phyloP scores from a whole-genome alignment of 2,329 filamentous ascomycete species.

The Fusarium multiceps region DNA sequence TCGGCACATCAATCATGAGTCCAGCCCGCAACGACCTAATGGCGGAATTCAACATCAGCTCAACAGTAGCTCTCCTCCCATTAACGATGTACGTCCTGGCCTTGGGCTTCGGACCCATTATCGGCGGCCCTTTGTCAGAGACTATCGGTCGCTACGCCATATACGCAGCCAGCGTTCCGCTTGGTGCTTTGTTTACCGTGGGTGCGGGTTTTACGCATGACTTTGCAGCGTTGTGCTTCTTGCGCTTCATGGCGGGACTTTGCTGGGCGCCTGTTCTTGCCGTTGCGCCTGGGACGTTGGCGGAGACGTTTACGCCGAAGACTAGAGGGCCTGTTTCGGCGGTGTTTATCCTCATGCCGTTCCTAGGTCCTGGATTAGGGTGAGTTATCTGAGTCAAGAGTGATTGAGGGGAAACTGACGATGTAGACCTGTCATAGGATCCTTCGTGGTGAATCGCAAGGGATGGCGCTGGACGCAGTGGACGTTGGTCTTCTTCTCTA shows the following conservation, averaged over 20 bases:
- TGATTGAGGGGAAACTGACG: too few species aligned
- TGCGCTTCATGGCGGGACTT: constrained; percentile 68
- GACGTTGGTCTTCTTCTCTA: constrained; percentile 60
- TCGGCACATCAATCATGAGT: constrained; percentile 34
- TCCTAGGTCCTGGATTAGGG: constrained; percentile 64
- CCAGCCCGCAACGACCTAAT: constrained; percentile 54
- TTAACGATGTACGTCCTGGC: constrained; percentile 70
- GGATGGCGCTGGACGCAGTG: constrained; percentile 67
- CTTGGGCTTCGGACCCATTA: constrained; percentile 68
- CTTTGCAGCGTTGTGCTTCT: constrained; percentile 62
- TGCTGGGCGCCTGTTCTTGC: constrained; percentile 61
- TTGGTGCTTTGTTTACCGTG: constrained; percentile 66
- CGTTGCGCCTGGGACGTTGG: constrained; percentile 61
- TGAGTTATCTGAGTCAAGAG: too few species aligned
- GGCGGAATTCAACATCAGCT: constrained; percentile 63
- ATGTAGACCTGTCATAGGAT: constrained; percentile 59
- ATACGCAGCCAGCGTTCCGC: constrained; percentile 58
- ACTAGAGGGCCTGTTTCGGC: constrained; percentile 57
- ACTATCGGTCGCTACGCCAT: constrained; percentile 65
- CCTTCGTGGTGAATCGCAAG: constrained; percentile 58
- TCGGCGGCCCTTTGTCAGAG: constrained; percentile 70
- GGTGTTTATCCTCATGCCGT: constrained; percentile 62
- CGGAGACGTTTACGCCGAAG: constrained; percentile 60
- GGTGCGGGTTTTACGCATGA: constrained; percentile 63
- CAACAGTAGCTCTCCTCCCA: constrained; percentile 67